Evolutionary conservation across 768 basidiomycete genomes (phyloP), one percentile per base, ranked within the genome.

Genomic region (Pleurotus platypus): DNA sequence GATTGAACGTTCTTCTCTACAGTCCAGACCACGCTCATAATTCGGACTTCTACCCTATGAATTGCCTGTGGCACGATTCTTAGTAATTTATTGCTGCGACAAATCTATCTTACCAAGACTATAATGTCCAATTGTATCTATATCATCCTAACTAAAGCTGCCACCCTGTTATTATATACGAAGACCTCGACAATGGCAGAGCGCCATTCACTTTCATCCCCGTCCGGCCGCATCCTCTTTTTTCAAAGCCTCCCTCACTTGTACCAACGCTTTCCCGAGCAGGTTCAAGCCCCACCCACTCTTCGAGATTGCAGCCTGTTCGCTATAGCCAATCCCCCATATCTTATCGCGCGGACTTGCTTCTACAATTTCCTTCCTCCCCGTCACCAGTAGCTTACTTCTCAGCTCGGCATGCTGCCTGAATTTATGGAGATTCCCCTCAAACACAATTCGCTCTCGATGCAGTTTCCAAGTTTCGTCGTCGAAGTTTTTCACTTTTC

Each of bases 241-340:
- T 51, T 70, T 63, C 62, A 80, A 57, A 46, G 62, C 63, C 49
- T 62, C 51, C 55, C 80, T 66, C 9, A 75, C 74, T 54, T 75
- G 68, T 61, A 73, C 72, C 62, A 84, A 64, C 46, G 78, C 77
- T 57, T 72, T 72, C 11, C 82, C 85, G 11, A 82, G 70, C 66
- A 85, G 60, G 71, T 86, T 86, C 62, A 76, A 54, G 4, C 84
- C 85, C 85, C 84, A 86, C 59, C 65, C 64, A 58, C 64, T 67
- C 48, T 63, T 69, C 38, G 62, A 62, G 57, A 77, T 54, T 42
- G 84, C 84, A 55, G 77, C 77, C 64, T 74, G 73, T 67, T 74
- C 78, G 2, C 75, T 76, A 61, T 73, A 81, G 20, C 84, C 83
- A 55, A 86, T 78, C 0, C 83, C 85, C 84, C 85, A 87, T n/a